Base-by-base conservation (phyloP, 768 basidiomycete species). In the Mycena sanguinolenta region DNA sequence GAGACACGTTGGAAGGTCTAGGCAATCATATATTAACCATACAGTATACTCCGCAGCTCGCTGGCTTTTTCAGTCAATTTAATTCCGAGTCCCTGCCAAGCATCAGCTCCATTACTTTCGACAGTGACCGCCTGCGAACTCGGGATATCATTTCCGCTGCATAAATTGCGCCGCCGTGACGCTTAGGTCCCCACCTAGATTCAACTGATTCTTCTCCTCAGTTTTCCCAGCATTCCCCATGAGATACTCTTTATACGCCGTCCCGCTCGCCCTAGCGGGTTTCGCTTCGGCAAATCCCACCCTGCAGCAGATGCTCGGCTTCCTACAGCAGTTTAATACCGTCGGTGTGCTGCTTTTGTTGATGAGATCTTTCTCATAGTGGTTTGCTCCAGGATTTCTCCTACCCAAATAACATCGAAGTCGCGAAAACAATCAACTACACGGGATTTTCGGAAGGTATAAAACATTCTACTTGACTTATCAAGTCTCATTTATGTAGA, bases 341-440 rank as follows among this genome's bases (percentile, higher is more conserved):
- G 63, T 64, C 7, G 6, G 53, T 64, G 3, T 4, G 14, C 10
- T 53, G 32, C 25, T 34, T 25, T 2, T 34, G 19, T n/a, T n/a
- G 21, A 55, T n/a, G 25, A 8, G 21, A 5, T 23, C 17, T 53
- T 39, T 25, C 8, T 44, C 16, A 46, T 10, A 16, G 5, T 3
- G 1, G 19, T 62, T 5, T 0, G 25, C 42, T 32, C 10, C 17
- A 65, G 63, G 63, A 65, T 21, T 65, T 55, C 54, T 42, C 63
- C 25, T 65, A 57, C 63, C 63, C 63, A 21, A 53, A 27, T 8
- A 57, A 57, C 54, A 21, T 65, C 30, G 63, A 65, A 34, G 38
- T 30, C 21, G 63, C 63, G 6, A 57, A 65, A 13, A n/a, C 38
- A 14, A 49, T 65, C 54, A 57, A 55, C 39, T 65, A 65, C 28